Base-by-base conservation (phyloP, 2,329 filamentous ascomycete species). In the Lachnellula suecica region DNA sequence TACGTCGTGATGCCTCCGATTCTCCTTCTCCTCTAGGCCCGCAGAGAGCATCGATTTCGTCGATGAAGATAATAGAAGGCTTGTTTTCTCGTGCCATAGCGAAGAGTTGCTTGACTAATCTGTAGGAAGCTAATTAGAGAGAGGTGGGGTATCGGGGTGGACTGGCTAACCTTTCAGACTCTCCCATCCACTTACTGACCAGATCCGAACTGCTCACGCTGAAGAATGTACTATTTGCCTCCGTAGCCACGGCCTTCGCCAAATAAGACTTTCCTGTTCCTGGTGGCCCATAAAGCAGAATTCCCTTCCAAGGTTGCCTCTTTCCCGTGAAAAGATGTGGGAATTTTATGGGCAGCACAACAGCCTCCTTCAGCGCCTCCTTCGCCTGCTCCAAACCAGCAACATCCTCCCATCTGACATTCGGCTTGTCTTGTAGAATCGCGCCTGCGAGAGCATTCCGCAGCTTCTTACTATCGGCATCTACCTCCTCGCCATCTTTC, bases 171-270 rank as follows among this genome's bases (percentile, higher is more conserved):
- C 91, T 84, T 83, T 99, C 94, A 78, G 89, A 95, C 74, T 99
- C 94, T 76, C 94, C 94, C 94, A 99, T 99, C 94, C 94, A 99
- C 70, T 99, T 99, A 71, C 91, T 96, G 56, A 99, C 94, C 71
- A 99, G 72, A 70, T 99, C 94, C 68, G 91, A 96, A 79, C 90
- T 96, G 74, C 90, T 96, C 61, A 99, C 93, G 67, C 91, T 97
- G 81, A 99, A 99, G 70, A 99, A 99, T 3, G 94, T 97, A 72
- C 92, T 97, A 72, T 99, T 97, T 53, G 94, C 94, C 73, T 99
- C 94, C 17, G 94, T 99, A 48, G 94, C 94, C 46, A 99, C 93
- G 2, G 94, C 94, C 72, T 97, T 99, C 57, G 94, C 94, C 49
- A 99, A 77, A 71, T 97, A 97, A 77, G 89, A 94, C 78, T 99